Base-by-base conservation (phyloP, 164 flowering plant species). In the Nymphaea thermarum region DNA sequence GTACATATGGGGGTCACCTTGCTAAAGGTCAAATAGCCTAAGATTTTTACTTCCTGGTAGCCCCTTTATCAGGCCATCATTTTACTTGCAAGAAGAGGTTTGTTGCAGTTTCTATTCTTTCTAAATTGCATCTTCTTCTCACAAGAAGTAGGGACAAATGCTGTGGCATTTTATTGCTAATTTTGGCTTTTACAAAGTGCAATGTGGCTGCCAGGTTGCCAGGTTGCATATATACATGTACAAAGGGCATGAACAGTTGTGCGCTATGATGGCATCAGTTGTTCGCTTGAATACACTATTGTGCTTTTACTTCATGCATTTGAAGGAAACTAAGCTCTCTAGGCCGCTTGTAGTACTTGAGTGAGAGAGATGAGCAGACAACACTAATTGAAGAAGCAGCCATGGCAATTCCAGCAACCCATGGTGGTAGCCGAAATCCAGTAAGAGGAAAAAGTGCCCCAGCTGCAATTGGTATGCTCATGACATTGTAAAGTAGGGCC, bases 401-500 rank as follows among this genome's bases (percentile, higher is more conserved):
- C 85, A 84, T 84, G 51, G 82, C 80, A 44, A 82, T 84, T 42
- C 87, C 87, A 8, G 87, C 87, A 65, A 80, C 74, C 87, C 87
- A 84, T 14, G 87, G 87, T 3, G 85, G 87, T 44, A 84, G 63
- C 3, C 87, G 75, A 60, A 84, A 70, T 44, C 82, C 68, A 0
- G 79, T 79, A 18, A 66, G 69, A 0, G 85, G 84, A 71, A 79
- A 84, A n/a, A 84, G 75, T 4, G 65, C 79, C 12, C 84, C 87
- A 2, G 87, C 87, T 4, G 87, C 85, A 36, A 84, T 67, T 10
- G 84, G 84, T 18, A 82, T 79, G 57, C 78, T 79, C 0, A 82
- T 76, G 12, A 80, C 15, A 44, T 82, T 84, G 44, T 80, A 82
- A 3, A 81, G 81, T 42, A 80, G 47, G 0, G 85, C 85, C 81